A percentile compares a stretch with the other conserved stretches of the same genome.
Conservation (phyloP, 2,329 filamentous ascomycete genomes). For the Colletotrichum acutatum region DNA sequence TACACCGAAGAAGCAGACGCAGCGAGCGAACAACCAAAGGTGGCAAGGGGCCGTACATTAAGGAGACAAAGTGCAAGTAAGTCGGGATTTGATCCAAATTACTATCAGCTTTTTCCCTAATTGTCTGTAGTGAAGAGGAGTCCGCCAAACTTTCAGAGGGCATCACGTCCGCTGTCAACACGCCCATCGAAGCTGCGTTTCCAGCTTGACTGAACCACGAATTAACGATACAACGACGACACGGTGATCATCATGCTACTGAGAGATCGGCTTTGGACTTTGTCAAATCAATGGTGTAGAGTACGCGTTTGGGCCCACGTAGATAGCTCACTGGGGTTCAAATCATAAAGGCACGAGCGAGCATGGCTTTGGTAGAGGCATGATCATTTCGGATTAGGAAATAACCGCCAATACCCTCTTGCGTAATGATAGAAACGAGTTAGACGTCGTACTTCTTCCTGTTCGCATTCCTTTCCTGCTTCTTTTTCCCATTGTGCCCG, state of each 20-base stretch:
- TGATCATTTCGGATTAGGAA: not conserved
- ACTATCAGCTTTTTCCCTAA: not conserved
- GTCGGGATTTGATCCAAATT: no score
- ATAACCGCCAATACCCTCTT: not conserved
- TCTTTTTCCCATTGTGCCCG: not conserved
- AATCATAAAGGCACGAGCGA: not conserved
- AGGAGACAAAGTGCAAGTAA: not conserved
- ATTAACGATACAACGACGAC: not conserved
- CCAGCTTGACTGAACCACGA: not conserved
- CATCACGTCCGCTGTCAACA: not conserved
- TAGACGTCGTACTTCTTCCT: not conserved
- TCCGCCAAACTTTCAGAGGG: not conserved
- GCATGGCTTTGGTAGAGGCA: not conserved
- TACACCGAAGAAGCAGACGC: not conserved
- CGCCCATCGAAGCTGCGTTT: not conserved
- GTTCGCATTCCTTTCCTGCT: no score
- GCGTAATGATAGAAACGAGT: not conserved
- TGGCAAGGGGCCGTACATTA: not conserved
- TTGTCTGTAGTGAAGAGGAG: not conserved
- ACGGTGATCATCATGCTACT: not conserved
- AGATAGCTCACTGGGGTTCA: not conserved
- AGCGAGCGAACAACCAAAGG: not conserved
- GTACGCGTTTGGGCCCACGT: not conserved
- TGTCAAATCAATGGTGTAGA: not conserved
- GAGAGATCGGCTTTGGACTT: not conserved